phyloP scores from a whole-genome alignment of 225 moss, liverwort and hornwort species.

The Pleurozium schreberi region DNA sequence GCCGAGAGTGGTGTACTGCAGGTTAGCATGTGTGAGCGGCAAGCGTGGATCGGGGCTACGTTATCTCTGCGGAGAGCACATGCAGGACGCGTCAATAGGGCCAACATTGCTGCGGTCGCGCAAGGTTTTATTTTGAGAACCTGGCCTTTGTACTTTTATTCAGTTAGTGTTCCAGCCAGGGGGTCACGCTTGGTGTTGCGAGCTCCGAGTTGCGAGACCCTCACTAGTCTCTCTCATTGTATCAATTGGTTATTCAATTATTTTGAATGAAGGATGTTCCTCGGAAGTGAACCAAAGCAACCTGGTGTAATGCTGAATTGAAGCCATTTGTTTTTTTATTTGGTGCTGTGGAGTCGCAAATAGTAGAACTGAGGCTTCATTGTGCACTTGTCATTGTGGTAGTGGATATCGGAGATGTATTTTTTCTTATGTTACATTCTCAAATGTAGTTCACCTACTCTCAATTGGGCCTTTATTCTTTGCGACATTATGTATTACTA shows the following conservation, averaged over 20 bases:
- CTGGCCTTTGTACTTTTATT: constrained; percentile 1
- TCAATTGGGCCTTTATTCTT: not conserved
- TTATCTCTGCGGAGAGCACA: not conserved
- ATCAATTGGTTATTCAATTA: constrained; percentile 7
- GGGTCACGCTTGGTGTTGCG: not conserved
- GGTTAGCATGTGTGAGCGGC: not conserved
- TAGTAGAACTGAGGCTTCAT: not conserved
- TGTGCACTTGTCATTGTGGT: no score
- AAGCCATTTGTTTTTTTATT: no score
- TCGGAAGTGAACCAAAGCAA: not conserved
- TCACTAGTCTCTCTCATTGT: not conserved
- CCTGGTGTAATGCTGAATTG: no score
- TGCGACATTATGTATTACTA: no score
- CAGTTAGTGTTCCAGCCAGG: not conserved
- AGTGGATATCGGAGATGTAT: not conserved
- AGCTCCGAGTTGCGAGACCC: not conserved
- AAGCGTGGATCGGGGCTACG: not conserved
- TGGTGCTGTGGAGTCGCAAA: not conserved
- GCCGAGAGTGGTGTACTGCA: not conserved
- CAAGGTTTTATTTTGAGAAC: not conserved
- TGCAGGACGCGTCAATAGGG: not conserved
- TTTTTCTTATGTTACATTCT: not conserved
- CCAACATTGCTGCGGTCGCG: not conserved
- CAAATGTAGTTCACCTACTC: fast-evolving
- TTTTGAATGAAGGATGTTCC: not conserved